phyloP scores from a whole-genome alignment of 2,329 filamentous ascomycete genomes.

The Colletotrichum viniferum region DNA sequence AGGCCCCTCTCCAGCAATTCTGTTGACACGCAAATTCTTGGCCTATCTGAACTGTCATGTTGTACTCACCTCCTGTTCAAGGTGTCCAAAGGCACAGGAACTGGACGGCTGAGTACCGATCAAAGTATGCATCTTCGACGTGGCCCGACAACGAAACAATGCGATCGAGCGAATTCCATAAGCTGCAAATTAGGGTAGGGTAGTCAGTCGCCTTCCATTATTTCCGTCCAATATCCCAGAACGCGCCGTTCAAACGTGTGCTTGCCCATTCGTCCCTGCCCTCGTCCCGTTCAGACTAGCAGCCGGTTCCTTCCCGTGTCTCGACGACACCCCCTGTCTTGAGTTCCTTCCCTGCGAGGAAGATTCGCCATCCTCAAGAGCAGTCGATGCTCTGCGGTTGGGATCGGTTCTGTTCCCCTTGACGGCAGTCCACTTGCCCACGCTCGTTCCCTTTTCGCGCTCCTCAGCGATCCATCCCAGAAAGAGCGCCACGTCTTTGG shows the following conservation, averaged over 20 bases:
- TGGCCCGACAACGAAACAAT: background rate
- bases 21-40: background rate
- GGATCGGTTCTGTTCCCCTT: constrained; percentile 7
- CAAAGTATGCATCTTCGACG: background rate
- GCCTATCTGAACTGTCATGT: background rate
- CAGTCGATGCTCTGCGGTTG: background rate
- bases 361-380: constrained; percentile 8
- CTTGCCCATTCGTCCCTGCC: constrained; percentile 5
- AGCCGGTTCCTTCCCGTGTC: background rate
- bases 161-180: background rate
- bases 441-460: constrained; percentile 32
- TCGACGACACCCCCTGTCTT: constrained; percentile 9
- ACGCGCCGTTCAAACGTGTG: background rate
- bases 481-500: constrained; percentile 75
- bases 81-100: background rate
- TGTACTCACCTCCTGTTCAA: background rate
- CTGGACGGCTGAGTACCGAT: background rate
- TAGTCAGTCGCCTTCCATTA: background rate
- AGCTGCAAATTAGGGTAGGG: background rate
- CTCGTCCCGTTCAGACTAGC: background rate
- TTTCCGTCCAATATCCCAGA: background rate
- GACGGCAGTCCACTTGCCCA: constrained; percentile 19
- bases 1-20: background rate
- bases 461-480: constrained; percentile 62
- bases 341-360: constrained; percentile 11